Evolutionary conservation across 192 early-diverging fungal species (phyloP), one percentile per base, ranked within the genome.

Genomic region (Pilobolus umbonatus): DNA sequence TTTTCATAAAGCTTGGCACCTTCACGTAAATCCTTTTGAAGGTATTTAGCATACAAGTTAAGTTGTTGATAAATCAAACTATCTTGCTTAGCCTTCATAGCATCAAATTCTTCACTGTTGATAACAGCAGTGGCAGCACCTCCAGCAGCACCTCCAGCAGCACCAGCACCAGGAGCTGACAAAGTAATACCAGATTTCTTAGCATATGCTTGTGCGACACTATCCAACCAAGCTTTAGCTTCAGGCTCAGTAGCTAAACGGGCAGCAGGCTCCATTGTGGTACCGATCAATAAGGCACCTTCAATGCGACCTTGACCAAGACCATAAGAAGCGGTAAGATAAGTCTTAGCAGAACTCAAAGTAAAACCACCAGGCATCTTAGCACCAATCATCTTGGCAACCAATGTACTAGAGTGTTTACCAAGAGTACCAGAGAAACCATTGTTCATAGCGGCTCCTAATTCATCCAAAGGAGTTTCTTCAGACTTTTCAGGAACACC

Each of bases 321-420:
- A 9, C 93, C 90, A 67, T 85, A 88, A 24, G 86, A 77, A 43
- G 62, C 65, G 43, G 75, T 55, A 42, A 97, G 74, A 71, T 93
- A 80, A 14, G 78, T 67, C 78, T 92, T 87, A 60, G 89, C 89
- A 46, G 82, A 78, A 19, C 82, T 79, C 50, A 88, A 81, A n/a
- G 80, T 82, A 73, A 89, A 90, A 46, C 93, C 92, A 75, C 88
- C 92, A 48, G 94, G 91, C 89, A 97, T 91, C 81, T 97, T 97
- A 71, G 81, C 75, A 52, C 76, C 65, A 31, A 97, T 75, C 79
- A 97, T 74, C 71, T 90, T 88, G 62, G 88, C 77, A 29, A 95
- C 69, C 42, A 97, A 72, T 1, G 77, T 80, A 35, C 65, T 80
- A 24, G 85, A 79, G 45, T 88, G 88, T 78, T 93, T 94, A 54